Conservation (phyloP, 331 rosid species). For the Arachis monticola region DNA sequence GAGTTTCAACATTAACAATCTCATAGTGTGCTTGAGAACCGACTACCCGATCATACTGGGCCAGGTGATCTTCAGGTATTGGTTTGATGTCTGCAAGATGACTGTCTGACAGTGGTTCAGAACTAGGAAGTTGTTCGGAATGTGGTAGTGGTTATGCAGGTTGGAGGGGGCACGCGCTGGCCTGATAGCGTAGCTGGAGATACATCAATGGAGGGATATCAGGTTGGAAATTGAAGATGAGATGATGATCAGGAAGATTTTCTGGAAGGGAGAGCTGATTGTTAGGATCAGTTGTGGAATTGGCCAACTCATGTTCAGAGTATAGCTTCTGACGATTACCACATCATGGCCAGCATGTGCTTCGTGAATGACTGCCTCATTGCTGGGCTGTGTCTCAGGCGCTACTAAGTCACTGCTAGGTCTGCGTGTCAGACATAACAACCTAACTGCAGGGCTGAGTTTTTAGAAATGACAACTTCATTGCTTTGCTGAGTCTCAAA, state of each 20-base stretch:
- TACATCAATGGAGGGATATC: too few relatives aligned
- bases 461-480: background rate
- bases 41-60: conserved; percentile 46
- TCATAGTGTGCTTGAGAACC: conserved; percentile 47
- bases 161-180: too few relatives aligned
- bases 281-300: conserved; percentile 37
- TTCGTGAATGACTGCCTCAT: conserved; percentile 10
- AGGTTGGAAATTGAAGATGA: too few relatives aligned
- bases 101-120: conserved; percentile 37
- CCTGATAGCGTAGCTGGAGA: too few relatives aligned
- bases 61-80: conserved; percentile 35
- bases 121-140: conserved; percentile 36
- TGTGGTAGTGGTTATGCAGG: conserved; percentile 43
- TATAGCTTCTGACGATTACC: conserved; percentile 38
- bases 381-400: conserved; percentile 25
- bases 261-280: conserved; percentile 37
- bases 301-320: conserved; percentile 37
- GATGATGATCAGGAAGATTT: conserved; percentile 37
- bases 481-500: background rate
- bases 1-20: conserved; percentile 53
- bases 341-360: conserved; percentile 28
- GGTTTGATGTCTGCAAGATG: conserved; percentile 48
- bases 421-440: conserved; percentile 15
- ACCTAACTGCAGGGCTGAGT: background rate
- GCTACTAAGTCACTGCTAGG: conserved; percentile 5